Conservation (phyloP, 2,329 filamentous ascomycete genomes). For the Venturia pyrina region DNA sequence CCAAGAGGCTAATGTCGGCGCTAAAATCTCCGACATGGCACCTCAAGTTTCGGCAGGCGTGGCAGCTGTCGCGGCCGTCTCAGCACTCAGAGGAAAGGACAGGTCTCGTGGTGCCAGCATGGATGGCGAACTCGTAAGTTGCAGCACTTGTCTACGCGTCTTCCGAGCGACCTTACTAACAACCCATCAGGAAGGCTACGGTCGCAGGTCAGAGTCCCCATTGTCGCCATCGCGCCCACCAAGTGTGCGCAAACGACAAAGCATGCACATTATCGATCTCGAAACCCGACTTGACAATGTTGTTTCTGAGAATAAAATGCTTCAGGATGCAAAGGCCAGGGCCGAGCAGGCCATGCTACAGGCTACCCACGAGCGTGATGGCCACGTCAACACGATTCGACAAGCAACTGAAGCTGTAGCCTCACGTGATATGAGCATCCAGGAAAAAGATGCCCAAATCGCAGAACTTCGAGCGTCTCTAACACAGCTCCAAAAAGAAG, state of each 20-base stretch:
- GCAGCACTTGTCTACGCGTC: constrained; percentile 4
- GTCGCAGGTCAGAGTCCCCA: constrained; percentile 81
- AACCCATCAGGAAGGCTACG: constrained; percentile 70
- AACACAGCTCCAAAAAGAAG: constrained; percentile 71
- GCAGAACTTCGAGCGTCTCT: constrained; percentile 69
- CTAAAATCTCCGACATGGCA: constrained; percentile 18
- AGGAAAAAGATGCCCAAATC: constrained; percentile 80
- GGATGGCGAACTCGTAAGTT: constrained; percentile 88
- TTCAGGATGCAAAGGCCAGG: constrained; percentile 47
- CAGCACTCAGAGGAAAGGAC: constrained; percentile 71
- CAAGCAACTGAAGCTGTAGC: constrained; percentile 41
- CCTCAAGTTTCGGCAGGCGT: constrained; percentile 16
- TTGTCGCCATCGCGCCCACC: constrained; percentile 88
- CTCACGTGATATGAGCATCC: constrained; percentile 58
- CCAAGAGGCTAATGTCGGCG: constrained; percentile 17
- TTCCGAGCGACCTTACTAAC: constrained; percentile 15
- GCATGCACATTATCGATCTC: constrained; percentile 88
- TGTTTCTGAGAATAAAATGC: constrained; percentile 69
- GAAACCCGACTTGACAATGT: constrained; percentile 78
- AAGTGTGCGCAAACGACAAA: constrained; percentile 93
- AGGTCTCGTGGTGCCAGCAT: constrained; percentile 62
- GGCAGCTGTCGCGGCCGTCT: constrained; percentile 39
- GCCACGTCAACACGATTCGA: constrained; percentile 28
- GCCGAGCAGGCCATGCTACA: constrained; percentile 10
- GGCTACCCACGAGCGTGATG: constrained; percentile 41